phyloP scores from a whole-genome alignment of 2,329 filamentous ascomycete species.

The Exserohilum turcica region DNA sequence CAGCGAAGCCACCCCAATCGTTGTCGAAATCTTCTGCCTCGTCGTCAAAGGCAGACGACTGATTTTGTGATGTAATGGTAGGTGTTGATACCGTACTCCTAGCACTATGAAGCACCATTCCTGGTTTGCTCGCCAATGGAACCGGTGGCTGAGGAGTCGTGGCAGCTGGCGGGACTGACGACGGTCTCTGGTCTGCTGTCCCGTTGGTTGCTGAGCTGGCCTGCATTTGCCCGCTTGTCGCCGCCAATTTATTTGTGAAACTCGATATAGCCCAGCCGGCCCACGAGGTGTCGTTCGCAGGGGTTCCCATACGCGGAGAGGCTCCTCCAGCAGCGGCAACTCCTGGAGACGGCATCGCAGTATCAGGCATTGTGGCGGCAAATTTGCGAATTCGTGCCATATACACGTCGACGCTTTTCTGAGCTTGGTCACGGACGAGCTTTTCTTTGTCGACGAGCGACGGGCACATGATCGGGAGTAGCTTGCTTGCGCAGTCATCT shows the following conservation, averaged over 20 bases:
- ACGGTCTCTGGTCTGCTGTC: constrained; percentile 54
- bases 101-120: constrained; percentile 36
- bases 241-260: constrained; percentile 90
- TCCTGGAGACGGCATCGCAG: constrained; percentile 68
- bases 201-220: constrained; percentile 46
- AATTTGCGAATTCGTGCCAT: constrained; percentile 82
- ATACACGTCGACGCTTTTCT: constrained; percentile 86
- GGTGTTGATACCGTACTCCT: constrained; percentile 37
- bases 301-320: constrained; percentile 77
- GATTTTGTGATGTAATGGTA: constrained; percentile 42
- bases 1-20: constrained; percentile 75
- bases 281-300: constrained; percentile 75
- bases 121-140: constrained; percentile 52
- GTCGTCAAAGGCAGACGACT: constrained; percentile 57
- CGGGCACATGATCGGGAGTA: constrained; percentile 84
- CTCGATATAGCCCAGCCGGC: constrained; percentile 98
- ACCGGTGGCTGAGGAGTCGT: constrained; percentile 54
- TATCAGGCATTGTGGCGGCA: constrained; percentile 78
- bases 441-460: constrained; percentile 94
- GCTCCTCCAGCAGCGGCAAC: constrained; percentile 53
- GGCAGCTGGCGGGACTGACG: constrained; percentile 55
- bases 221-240: constrained; percentile 86
- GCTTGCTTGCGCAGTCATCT: constrained; percentile 83
- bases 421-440: constrained; percentile 86
- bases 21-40: constrained; percentile 66